phyloP scores from a whole-genome alignment of 179 eudicot genomes.

The Pouteria campechiana region DNA sequence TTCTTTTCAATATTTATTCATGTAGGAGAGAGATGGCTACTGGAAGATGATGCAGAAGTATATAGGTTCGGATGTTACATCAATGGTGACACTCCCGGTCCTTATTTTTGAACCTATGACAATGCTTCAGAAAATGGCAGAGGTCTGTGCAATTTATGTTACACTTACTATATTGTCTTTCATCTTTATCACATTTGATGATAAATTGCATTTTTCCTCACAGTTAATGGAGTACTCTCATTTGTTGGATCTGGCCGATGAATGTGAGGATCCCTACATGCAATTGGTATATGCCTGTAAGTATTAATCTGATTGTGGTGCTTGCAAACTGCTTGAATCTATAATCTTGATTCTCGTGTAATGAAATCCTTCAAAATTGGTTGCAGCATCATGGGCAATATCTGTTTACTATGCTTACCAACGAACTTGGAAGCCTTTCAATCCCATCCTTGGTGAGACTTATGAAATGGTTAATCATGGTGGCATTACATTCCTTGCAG shows the following conservation, averaged over 20 bases:
- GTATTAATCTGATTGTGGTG: no score
- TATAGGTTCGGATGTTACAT: slow-evolving; percentile 87
- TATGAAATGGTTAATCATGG: slow-evolving; percentile 90
- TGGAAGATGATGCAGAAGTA: slow-evolving; percentile 98
- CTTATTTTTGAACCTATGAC: slow-evolving; percentile 98
- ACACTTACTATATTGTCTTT: background rate
- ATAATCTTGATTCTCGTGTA: no score
- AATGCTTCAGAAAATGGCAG: slow-evolving; percentile 98
- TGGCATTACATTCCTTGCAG: slow-evolving; percentile 75
- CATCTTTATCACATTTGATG: background rate
- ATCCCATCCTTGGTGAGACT: slow-evolving; percentile 98
- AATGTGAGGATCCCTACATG: slow-evolving; percentile 94
- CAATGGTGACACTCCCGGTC: slow-evolving; percentile 97
- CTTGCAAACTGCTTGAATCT: no score
- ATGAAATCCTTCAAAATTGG: no score
- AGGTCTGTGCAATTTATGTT: slow-evolving; percentile 38
- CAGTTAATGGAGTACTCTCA: slow-evolving; percentile 92
- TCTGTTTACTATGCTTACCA: slow-evolving; percentile 78
- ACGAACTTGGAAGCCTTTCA: slow-evolving; percentile 98
- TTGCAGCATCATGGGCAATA: slow-evolving; percentile 80
- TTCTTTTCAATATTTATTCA: no score
- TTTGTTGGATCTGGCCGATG: slow-evolving; percentile 80
- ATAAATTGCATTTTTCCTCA: slow-evolving; percentile 9
- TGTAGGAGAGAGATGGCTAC: slow-evolving; percentile 79
- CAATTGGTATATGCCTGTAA: slow-evolving; percentile 84